Base-by-base conservation (phyloP, 768 basidiomycete species). In the Boletus sp. region DNA sequence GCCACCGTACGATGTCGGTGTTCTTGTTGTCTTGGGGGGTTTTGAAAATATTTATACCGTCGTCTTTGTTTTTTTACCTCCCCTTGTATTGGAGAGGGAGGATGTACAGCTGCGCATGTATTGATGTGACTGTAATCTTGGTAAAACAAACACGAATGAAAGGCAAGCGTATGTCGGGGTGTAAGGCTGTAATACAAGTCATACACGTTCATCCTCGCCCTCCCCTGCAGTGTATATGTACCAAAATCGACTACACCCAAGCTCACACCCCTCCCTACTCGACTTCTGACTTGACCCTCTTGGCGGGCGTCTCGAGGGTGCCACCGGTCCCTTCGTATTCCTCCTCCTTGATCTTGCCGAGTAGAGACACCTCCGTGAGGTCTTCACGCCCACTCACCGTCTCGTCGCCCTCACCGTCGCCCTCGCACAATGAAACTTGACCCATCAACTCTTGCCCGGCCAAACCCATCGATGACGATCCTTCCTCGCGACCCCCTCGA, bases 381-480 rank as follows among this genome's bases (percentile, higher is more conserved):
- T 61, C 54, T 21, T 56, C 57, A 1, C 46, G 38, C 49, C 54
- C 56, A 21, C 60, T 58, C 40, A 65, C 71, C 42, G 73, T 70
- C 54, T 74, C 72, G 50, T 79, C 47, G 4, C 47, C 33, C 30
- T 23, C 45, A 0, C 27, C 79, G 23, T 27, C 41, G 1, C 70
- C 78, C 47, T 73, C 76, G 47, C 76, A 77, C 49, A 76, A 56
- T 57, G 71, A 54, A 2, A 65, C 32, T 46, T 60, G 55, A 34
- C 56, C 53, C 51, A 57, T 59, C 56, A 45, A 17, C 3, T 65
- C 41, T 57, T 60, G 57, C 40, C 56, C 57, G 32, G 48, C 45
- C 11, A 17, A 27, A 37, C 25, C 35, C 40, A 23, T 15, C 53
- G 60, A 55, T 50, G 60, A 66, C 44, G 55, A 32, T 0, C 58